Evolutionary conservation across 2,329 filamentous ascomycete species (phyloP), one percentile per base, ranked within the genome.

Genomic region (Neofusicoccum parvum): DNA sequence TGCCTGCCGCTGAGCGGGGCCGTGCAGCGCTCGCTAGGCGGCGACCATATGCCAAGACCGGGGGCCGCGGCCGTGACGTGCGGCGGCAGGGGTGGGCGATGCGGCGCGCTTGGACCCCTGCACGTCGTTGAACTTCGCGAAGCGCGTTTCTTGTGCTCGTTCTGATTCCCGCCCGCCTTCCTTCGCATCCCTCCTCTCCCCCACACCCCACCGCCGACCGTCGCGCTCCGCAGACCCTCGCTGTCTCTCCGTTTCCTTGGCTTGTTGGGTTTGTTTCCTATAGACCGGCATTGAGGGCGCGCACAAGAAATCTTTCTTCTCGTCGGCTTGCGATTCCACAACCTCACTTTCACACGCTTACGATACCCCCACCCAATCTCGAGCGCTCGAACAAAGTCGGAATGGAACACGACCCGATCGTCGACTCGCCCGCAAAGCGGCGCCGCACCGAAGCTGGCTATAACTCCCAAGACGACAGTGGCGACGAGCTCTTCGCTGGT

Each of bases 401-500:
- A 20, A 65, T 65, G 63, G 53, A 59, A 5, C 17, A 14, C 15
- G 43, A 65, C 11, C 62, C 49, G 15, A 54, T 64, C n/a, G 17
- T 12, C 11, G 45, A 50, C 2, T 36, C 63, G 17, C 64, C 64
- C 3, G 36, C 56, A 4, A 62, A 63, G 54, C 56, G 37, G 11
- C 64, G 20, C 32, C 39, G 27, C 15, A 12, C 27, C n/a, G 36
- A 50, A 9, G 27, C 20, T n/a, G 34, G 14, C n/a, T 66, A 62
- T 41, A 45, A 66, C 34, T 81, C 78, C 10, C 76, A 79, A 39
- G 73, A 78, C 23, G 82, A 83, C 67, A 80, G 75, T 67, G 80
- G 78, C 7, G 83, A 85, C 66, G 81, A 82, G 9, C 70, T 80
- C 2, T 76, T 83, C 48, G 83, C 84, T 64, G 82, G 84, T 49